phyloP scores from a whole-genome alignment of 441 rosid species.

The Adansonia madagascariensis region DNA sequence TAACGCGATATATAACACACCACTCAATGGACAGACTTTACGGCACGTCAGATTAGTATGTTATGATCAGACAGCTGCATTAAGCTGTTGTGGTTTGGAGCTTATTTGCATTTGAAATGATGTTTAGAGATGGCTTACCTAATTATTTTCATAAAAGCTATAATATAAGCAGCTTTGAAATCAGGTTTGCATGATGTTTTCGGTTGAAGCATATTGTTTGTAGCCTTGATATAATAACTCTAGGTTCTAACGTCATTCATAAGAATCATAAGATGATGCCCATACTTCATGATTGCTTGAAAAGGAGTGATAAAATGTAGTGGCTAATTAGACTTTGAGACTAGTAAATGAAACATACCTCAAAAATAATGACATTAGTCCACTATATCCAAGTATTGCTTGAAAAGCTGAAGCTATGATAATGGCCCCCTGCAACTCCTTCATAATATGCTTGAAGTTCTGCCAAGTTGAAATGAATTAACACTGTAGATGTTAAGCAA shows the following conservation, averaged over 20 bases:
- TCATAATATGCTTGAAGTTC: conserved; percentile 96
- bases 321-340: conserved; percentile 6
- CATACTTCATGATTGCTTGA: background rate
- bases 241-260: background rate
- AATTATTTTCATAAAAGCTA: background rate
- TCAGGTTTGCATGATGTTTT: background rate
- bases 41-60: background rate
- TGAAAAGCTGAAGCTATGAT: conserved; percentile 90
- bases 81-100: background rate
- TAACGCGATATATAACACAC: background rate
- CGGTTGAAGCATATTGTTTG: background rate
- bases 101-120: background rate
- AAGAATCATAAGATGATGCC: background rate
- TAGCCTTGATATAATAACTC: background rate
- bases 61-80: background rate
- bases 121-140: background rate
- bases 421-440: conserved; percentile 86
- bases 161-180: background rate
- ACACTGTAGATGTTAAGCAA: background rate
- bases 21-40: background rate
- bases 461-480: conserved; percentile 38
- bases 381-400: conserved; percentile 83
- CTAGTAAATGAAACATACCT: conserved; percentile 49
- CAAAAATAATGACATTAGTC: conserved; percentile 76
- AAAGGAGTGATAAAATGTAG: conserved; percentile 16